Evolutionary conservation across 1,284 basidiomycete genomes (phyloP).

Genomic region (Anthracocystis setariae): DNA sequence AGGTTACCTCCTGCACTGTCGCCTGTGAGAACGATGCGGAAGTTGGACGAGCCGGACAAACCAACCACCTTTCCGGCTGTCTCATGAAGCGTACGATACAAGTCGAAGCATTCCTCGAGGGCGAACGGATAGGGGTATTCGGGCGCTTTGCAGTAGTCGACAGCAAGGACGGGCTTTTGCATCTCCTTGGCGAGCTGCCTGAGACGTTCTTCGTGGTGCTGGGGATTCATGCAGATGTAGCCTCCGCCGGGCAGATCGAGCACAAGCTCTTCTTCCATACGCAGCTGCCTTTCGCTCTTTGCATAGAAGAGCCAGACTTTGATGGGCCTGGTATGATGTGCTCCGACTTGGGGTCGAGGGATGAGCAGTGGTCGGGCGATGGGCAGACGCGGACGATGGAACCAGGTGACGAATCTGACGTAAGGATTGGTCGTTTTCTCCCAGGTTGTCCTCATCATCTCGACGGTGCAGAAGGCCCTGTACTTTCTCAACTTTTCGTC

Average conservation of each 20-base stretch:
- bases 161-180: slow-evolving; percentile 81
- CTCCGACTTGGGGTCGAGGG: slow-evolving; percentile 74
- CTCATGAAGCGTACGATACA: slow-evolving; percentile 82
- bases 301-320: slow-evolving; percentile 86
- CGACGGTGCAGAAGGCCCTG: slow-evolving; percentile 90
- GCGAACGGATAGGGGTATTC: slow-evolving; percentile 73
- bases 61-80: slow-evolving; percentile 83
- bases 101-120: slow-evolving; percentile 91
- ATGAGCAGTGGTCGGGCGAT: slow-evolving; percentile 81
- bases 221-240: slow-evolving; percentile 84
- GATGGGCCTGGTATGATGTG: slow-evolving; percentile 75
- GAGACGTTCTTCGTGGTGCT: slow-evolving; percentile 94
- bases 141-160: slow-evolving; percentile 96
- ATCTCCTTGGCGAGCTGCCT: slow-evolving; percentile 84
- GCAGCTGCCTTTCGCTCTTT: slow-evolving; percentile 76
- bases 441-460: slow-evolving; percentile 94
- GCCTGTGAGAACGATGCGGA: slow-evolving; percentile 57
- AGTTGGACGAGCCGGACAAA: slow-evolving; percentile 71
- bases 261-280: slow-evolving; percentile 57
- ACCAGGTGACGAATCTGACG: slow-evolving; percentile 76
- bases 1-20: slow-evolving; percentile 61
- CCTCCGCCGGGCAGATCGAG: slow-evolving; percentile 91
- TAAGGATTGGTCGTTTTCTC: slow-evolving; percentile 95
- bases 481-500: slow-evolving; percentile 87
- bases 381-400: slow-evolving; percentile 74